Percentiles rank a stretch among this genome's conserved stretches.
phyloP scores from a whole-genome alignment of 257 asterid genomes.

The Paraleonurus japonicus region DNA sequence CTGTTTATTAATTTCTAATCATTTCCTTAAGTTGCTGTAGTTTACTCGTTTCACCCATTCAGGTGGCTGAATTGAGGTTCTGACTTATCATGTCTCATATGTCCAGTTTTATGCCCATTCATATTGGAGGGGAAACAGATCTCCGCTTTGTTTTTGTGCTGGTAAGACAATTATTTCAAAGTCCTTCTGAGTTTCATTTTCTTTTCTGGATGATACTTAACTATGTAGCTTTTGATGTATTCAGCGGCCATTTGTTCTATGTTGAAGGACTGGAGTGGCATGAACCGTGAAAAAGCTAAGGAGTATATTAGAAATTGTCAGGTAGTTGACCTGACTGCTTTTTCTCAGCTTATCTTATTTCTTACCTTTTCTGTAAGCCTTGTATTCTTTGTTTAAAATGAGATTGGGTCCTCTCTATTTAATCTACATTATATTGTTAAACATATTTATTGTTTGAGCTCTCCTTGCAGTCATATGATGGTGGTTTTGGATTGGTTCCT shows the following conservation, averaged over 20 bases:
- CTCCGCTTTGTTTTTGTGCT: conserved; percentile 95
- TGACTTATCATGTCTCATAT: conserved; percentile 23
- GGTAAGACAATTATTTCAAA: conserved; percentile 41
- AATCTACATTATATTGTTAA: conserved; percentile 5
- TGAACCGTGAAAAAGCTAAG: conserved; percentile 78
- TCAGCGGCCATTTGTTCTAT: conserved; percentile 85
- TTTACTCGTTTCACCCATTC: background rate
- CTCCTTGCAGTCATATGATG: conserved; percentile 88
- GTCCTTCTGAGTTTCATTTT: conserved; percentile 20
- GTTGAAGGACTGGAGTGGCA: conserved; percentile 89
- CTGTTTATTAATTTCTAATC: background rate
- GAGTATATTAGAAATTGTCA: conserved; percentile 80
- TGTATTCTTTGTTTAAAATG: background rate
- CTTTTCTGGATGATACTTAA: conserved; percentile 14
- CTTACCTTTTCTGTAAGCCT: background rate
- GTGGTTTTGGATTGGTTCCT: conserved; percentile 91
- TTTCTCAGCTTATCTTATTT: conserved; percentile 5
- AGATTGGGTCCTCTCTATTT: conserved; percentile 1
- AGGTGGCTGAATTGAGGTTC: conserved; percentile 3
- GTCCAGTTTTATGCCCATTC: conserved; percentile 89
- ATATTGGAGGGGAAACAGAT: conserved; percentile 93
- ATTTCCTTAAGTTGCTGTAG: conserved; percentile 6
- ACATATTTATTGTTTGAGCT: conserved; percentile 17
- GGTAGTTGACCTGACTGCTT: conserved; percentile 39
- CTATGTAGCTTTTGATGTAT: conserved; percentile 20